Base-by-base conservation (phyloP, 2,329 filamentous ascomycete genomes). In the Fusarium pseudoanthophilum region DNA sequence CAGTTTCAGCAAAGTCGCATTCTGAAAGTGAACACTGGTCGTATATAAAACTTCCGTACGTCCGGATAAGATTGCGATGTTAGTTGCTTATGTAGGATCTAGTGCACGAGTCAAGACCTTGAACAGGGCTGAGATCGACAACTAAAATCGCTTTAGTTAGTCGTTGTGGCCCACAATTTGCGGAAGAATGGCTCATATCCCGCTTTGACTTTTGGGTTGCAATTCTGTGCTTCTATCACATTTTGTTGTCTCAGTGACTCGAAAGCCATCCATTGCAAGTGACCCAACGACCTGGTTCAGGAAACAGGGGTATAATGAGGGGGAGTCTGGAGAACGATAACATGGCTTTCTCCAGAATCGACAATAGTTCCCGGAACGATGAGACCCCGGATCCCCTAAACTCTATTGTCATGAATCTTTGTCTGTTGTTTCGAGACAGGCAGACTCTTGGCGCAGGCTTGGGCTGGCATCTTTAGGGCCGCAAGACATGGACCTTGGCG, bases 51-150 rank as follows among this genome's bases (percentile, higher is more conserved):
- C 28, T n/a, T 60, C 58, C 58, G 49, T 24, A 60, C 37, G 48
- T 42, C 58, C 52, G 60, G 40, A 30, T 45, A 46, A 62, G 60
- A 62, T 46, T 62, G 32, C 52, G 16, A 46, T 28, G 32, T 57
- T 37, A 32, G 59, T 24, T 56, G 52, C 26, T 62, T 39, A 57
- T 37, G 40, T 36, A 45, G 40, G 60, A 45, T 45, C 60, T 40
- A 48, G 52, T 26, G 37, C 58, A 55, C 60, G 60, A 63, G 60
- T 63, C 60, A 63, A 63, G 49, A 18, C 37, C 40, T 14, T 58
- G 52, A 28, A 28, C 53, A 64, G 32, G 61, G 58, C 24, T 62
- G 58, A 64, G 57, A 64, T 64, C 57, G 30, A 62, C 57, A 36
- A 49, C 37, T 64, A 64, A 64, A 37, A 30, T 61, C 48, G 21